Evolutionary conservation across 208 protist genomes (phyloP).

Genomic region (Leptomonas pyrrhocoris): DNA sequence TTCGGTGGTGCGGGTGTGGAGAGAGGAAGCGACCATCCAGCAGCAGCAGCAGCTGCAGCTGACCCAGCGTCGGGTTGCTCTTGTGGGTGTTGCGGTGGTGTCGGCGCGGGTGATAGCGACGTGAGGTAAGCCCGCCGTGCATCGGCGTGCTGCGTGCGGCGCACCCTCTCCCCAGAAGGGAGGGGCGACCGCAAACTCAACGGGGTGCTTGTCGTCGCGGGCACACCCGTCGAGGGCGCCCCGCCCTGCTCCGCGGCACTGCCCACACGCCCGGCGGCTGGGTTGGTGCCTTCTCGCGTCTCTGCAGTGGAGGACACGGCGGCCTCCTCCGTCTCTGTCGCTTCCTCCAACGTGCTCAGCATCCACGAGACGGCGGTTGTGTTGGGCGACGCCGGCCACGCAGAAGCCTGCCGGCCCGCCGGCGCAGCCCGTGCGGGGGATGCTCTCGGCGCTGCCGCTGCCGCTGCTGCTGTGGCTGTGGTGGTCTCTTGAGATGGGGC

Average conservation of each 20-base stretch:
- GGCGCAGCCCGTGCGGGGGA: too few relatives aligned
- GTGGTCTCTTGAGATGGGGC: neutral
- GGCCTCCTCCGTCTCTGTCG: neutral
- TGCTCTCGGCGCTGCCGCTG: too few relatives aligned
- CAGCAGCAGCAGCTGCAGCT: neutral
- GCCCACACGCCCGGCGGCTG: neutral
- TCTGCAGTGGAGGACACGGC: neutral
- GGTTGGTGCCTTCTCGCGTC: neutral
- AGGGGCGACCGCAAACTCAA: neutral
- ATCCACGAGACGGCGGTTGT: neutral
- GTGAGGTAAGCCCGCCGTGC: neutral
- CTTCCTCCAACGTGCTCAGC: neutral
- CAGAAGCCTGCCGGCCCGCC: neutral
- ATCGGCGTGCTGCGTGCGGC: neutral
- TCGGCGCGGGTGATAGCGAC: neutral
- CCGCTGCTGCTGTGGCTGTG: neutral
- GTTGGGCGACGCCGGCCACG: neutral
- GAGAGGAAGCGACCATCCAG: neutral
- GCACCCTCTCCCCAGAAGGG: neutral
- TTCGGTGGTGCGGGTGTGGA: neutral
- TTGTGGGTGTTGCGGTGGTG: neutral
- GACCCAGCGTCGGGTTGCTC: neutral
- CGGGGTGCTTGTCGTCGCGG: neutral
- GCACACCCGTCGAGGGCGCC: neutral
- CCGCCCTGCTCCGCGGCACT: neutral